Percentiles rank a stretch among this genome's conserved stretches.
These are phyloP conservation scores for Sporothrix inflata DNA, from an alignment of 2,329 filamentous ascomycete species.

Conservation along the genomic window DNA sequence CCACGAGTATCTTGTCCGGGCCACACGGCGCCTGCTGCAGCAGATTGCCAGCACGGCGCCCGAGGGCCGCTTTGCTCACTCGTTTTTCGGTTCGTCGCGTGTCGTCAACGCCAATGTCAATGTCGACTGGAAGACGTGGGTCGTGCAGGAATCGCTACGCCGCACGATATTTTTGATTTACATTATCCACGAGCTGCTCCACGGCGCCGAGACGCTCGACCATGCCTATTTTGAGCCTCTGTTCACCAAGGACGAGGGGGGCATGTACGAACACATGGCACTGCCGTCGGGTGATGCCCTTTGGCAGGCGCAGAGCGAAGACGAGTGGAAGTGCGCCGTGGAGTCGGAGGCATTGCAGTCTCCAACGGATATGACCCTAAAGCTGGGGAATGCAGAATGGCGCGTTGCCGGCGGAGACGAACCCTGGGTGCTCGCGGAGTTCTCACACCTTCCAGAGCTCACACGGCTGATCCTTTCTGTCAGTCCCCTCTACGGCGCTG, in stretches of 20 bases:
- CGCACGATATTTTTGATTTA: constrained; percentile 1
- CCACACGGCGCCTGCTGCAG: constrained; percentile 2
- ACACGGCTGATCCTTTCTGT: constrained; percentile 1
- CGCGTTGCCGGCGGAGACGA: not conserved
- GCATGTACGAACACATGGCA: not conserved
- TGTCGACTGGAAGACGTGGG: constrained; percentile 17
- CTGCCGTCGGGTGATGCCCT: not conserved
- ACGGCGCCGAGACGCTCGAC: constrained; percentile 18
- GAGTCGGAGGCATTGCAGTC: not conserved
- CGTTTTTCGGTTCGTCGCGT: not conserved
- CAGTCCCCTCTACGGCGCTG: not conserved
- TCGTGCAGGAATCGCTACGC: constrained; percentile 1
- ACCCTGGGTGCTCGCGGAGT: not conserved
- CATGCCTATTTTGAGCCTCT: constrained; percentile 17
- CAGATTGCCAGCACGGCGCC: not conserved
- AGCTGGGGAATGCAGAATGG: not conserved
- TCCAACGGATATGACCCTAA: not conserved
- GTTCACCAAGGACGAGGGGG: not conserved
- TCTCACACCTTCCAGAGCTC: not conserved
- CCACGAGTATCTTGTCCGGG: constrained; percentile 14
- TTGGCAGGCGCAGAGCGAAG: not conserved
- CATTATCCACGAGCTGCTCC: constrained; percentile 14
- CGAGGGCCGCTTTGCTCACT: not conserved
- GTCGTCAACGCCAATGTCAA: too few species aligned
- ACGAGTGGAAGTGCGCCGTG: not conserved